Conservation (phyloP, 768 basidiomycete species). For the Jaapia argillacea region DNA sequence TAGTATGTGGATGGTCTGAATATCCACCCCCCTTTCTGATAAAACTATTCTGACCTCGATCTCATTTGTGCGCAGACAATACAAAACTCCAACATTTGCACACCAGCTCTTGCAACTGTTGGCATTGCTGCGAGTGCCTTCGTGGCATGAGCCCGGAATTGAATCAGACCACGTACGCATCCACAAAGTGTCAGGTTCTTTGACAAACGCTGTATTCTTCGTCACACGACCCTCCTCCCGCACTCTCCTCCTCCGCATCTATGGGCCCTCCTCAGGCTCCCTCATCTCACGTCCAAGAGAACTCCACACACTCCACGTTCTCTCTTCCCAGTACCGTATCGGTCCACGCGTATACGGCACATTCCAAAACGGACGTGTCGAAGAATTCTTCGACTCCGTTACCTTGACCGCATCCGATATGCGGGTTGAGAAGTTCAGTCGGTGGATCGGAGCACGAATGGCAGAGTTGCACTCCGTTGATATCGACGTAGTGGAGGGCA, state of each 20-base stretch:
- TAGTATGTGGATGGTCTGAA: neutral
- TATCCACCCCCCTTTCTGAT: neutral
- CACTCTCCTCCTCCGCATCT: conserved; percentile 84
- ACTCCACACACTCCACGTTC: conserved; percentile 78
- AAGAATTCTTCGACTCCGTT: conserved; percentile 89
- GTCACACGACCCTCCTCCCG: conserved; percentile 61
- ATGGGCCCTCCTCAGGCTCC: conserved; percentile 76
- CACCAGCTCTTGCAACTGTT: conserved; percentile 45
- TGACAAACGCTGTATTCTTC: conserved; percentile 97
- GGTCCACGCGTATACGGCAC: conserved; percentile 92
- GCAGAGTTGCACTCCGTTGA: conserved; percentile 93
- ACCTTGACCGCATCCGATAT: conserved; percentile 74
- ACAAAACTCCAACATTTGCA: conserved; percentile 50
- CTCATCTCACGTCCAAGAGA: conserved; percentile 87
- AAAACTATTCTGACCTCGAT: conserved; percentile 22
- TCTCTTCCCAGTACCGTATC: conserved; percentile 81
- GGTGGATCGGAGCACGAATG: conserved; percentile 92
- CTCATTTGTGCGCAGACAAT: conserved; percentile 37
- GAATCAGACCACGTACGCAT: conserved; percentile 44
- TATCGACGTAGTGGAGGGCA: conserved; percentile 52
- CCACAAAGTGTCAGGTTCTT: conserved; percentile 77
- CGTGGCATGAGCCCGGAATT: conserved; percentile 43
- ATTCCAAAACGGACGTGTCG: conserved; percentile 90
- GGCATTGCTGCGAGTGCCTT: conserved; percentile 41
- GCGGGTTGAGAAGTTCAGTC: conserved; percentile 62